Evolutionary conservation across 495 filamentous ascomycete genomes (phyloP), one percentile per base, ranked within the genome.

Genomic region (Haplographium delicatum): DNA sequence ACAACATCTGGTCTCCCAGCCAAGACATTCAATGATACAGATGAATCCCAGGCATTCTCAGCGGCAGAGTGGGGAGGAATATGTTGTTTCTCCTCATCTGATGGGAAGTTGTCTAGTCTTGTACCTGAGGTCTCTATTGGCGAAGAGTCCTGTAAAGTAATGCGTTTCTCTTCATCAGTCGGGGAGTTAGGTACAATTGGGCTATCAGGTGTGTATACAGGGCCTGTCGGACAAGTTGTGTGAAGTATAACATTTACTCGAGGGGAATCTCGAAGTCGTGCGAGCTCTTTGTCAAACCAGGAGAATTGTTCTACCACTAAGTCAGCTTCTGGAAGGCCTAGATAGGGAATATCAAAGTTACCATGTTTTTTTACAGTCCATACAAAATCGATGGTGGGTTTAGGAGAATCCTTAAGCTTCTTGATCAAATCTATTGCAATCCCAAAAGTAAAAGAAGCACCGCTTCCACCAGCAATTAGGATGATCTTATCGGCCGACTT

Each of bases 401-500:
- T 73, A 1, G 63, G 62, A 15, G 64, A 64, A n/a, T 61, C 63
- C 9, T 50, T 56, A 62, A 72, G 69, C 54, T 72, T 72, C 65
- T 68, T 65, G 19, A 77, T 64, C 37, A 75, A 62, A 49, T 79
- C 74, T 8, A 76, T 58, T 2, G 70, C 73, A 26, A 78, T 65
- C 8, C 73, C 72, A 49, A 80, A 78, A 1, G 74, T 77, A 56
- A 82, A 83, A 1, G 71, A 78, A 13, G 74, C 76, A 5, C 80
- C 78, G 50, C 75, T 75, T 3, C 79, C 80, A 20, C 79, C 79
- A 15, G 78, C 75, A 26, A 84, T 72, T 18, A 84, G 64, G 13
- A 84, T 65, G 10, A 81, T 69, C 46, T 74, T 75, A 50, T 82
- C 78, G 49, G 74, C 80, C 52, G 72, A 77, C 9, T 71, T 62